Conservation (phyloP, 768 basidiomycete genomes). For the Aureoboletus auriporus region DNA sequence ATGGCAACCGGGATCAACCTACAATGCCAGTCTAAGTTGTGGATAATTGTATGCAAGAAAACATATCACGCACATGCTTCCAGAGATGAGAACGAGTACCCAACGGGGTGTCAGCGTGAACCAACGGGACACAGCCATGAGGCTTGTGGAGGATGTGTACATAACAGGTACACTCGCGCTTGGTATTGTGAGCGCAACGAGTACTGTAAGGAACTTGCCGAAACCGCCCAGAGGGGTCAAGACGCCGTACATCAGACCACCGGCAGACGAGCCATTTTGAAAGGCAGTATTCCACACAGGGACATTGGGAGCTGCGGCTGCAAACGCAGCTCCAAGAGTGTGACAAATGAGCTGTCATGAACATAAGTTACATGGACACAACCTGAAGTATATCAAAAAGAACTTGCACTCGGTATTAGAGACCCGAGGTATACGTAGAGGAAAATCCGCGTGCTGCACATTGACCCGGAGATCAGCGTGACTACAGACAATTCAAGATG, state of each 20-base stretch:
- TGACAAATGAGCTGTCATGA: constrained; percentile 35
- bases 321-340: constrained; percentile 43
- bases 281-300: constrained; percentile 40
- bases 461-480: background rate
- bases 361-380: background rate
- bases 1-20: constrained; percentile 47
- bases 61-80: constrained; percentile 35
- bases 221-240: constrained; percentile 39
- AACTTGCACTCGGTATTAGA: constrained; percentile 37
- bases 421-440: constrained; percentile 46
- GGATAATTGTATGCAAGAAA: background rate
- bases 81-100: constrained; percentile 43
- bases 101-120: constrained; percentile 41
- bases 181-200: constrained; percentile 51
- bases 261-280: constrained; percentile 37
- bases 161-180: constrained; percentile 58
- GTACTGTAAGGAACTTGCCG: constrained; percentile 43
- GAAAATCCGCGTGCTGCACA: constrained; percentile 35
- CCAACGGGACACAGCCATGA: constrained; percentile 35
- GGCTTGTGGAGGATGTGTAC: constrained; percentile 51
- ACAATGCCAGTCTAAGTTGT: background rate
- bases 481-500: background rate
- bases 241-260: constrained; percentile 40
- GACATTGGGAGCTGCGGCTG: constrained; percentile 36
- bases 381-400: background rate